Evolutionary conservation across 1,284 basidiomycete genomes (phyloP), one percentile per base, ranked within the genome.

Genomic region (Austroboletus novae-zelandiae): DNA sequence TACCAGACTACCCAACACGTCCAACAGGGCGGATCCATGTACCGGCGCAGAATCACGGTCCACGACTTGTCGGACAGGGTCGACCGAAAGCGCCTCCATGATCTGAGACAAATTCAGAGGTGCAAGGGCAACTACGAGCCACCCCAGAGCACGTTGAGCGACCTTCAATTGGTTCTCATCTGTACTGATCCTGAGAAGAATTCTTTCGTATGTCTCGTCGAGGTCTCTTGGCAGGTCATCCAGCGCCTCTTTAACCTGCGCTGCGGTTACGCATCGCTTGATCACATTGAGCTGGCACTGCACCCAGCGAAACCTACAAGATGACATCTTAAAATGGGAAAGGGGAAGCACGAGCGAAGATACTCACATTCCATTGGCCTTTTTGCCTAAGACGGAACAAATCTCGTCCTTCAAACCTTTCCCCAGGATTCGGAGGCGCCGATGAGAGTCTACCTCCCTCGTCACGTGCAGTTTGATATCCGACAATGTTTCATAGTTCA

Each of bases 331-430:
- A 27, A 27, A 27, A 5, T 27, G 25, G 25, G 5, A 5, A 27
- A 9, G 5, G 4, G 4, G 25, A 27, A 27, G 25, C 6, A 6
- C 25, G 25, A 7, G 25, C 9, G 7, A 9, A 20, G 6, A 1
- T 1, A 17, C 30, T 18, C 25, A 51, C 50, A 51, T 51, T 5
- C 50, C 50, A 9, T 39, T 40, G 1, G 48, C 50, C 15, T 37
- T 43, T 27, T 27, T 9, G 25, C 25, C 17, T 51, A 43, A 18
- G 2, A 7, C 11, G 3, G 3, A 37, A 10, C 18, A 11, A 9
- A 51, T 51, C 18, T 51, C 50, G 4, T 43, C 4, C 23, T 51
- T 51, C 34, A 51, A 29, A 17, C 2, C 14, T 5, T 7, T 4
- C 0, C 39, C 35, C 4, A 43, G 2, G 7, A 31, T 36, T 27